Base-by-base conservation (phyloP, 108 stramenopile genomes). In the Skeletonema potamos region DNA sequence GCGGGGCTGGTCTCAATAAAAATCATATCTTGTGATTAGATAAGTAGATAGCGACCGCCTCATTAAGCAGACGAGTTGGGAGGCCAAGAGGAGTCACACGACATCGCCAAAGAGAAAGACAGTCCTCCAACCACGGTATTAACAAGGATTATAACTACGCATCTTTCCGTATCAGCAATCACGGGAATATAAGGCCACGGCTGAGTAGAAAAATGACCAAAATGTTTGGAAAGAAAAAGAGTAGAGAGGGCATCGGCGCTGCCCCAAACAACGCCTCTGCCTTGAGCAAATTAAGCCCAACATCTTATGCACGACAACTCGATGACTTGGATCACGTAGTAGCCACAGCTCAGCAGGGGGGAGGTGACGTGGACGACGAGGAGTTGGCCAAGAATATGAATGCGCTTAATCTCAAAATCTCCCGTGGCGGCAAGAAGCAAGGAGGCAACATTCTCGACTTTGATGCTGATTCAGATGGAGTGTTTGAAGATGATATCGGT, bases 151-250 rank as follows among this genome's bases (percentile, higher is more conserved):
- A 41, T 41, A 41, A 41, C 3, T 4, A 15, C 36, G 10, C 15
- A 13, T n/a, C 39, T 41, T 41, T 3, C 39, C 13, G n/a, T n/a
- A 1, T 3, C 39, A 10, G n/a, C 39, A n/a, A 41, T 15, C n/a
- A n/a, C n/a, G n/a, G n/a, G n/a, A 15, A n/a, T 15, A 4, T 15
- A 11, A n/a, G n/a, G 39, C 15, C 39, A 41, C 39, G 4, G 36
- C 28, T 62, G 1, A 39, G 20, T 22, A 32, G 26, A 37, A 55
- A 27, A 18, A 72, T 72, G 76, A 72, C 70, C 64, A 65, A 66
- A 64, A 59, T 77, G n/a, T 73, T 73, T 26, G 66, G 74, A 13
- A 67, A 73, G 28, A 80, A 83, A 62, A 80, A 67, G 59, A 58
- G 66, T 27, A 68, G 10, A n/a, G 39, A 66, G 51, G 74, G 67